phyloP scores from a whole-genome alignment of 139 green algal species.

The Microglena sp. region DNA sequence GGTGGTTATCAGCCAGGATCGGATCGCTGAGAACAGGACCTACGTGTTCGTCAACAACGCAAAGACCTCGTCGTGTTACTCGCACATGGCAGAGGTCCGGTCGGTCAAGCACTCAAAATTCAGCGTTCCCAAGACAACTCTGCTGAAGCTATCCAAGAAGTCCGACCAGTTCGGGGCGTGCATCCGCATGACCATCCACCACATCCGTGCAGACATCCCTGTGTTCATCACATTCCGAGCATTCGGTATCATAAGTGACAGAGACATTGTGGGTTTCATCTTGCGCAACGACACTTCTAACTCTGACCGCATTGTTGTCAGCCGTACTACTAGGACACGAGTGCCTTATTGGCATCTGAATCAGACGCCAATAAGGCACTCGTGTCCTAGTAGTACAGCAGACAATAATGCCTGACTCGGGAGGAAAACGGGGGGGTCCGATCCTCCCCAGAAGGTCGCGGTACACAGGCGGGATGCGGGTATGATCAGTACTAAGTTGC shows the following conservation, averaged over 20 bases:
- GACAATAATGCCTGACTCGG: too few species aligned
- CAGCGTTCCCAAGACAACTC: slow-evolving; percentile 13
- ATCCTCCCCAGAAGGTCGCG: too few species aligned
- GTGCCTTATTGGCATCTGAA: too few species aligned
- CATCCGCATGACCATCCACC: slow-evolving; percentile 65
- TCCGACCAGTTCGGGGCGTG: slow-evolving; percentile 60
- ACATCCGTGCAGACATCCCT: slow-evolving; percentile 28
- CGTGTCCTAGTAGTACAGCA: too few species aligned
- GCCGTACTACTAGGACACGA: too few species aligned
- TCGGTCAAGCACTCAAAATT: not conserved
- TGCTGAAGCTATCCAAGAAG: slow-evolving; percentile 45
- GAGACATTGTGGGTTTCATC: slow-evolving; percentile 25
- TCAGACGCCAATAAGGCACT: too few species aligned
- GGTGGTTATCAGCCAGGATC: slow-evolving; percentile 90
- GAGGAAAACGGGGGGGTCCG: too few species aligned
- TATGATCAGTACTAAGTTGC: too few species aligned
- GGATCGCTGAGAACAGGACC: slow-evolving; percentile 87
- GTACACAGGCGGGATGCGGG: too few species aligned
- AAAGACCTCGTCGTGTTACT: slow-evolving; percentile 1
- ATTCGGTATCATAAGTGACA: slow-evolving; percentile 78
- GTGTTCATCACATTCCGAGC: slow-evolving; percentile 68
- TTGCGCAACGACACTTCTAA: not conserved
- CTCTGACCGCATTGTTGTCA: too few species aligned
- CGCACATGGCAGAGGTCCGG: slow-evolving; percentile 5
- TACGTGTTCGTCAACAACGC: slow-evolving; percentile 49